Base-by-base conservation (phyloP, 805 yeast genomes). In the Metschnikowia proteae region DNA sequence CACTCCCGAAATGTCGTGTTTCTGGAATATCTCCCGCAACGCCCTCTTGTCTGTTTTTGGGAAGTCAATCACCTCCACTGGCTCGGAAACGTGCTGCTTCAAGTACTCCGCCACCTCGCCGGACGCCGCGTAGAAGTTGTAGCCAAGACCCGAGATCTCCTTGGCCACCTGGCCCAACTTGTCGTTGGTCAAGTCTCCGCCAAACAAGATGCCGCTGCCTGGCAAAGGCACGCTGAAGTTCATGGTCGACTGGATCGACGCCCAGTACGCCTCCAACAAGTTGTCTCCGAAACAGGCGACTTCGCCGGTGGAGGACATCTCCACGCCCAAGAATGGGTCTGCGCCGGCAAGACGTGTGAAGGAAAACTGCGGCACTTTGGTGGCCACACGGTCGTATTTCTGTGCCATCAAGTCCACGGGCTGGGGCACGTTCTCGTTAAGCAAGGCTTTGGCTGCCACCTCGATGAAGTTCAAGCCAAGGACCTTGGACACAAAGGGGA, bases 251-350 rank as follows among this genome's bases (percentile, higher is more conserved):
- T 94, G 97, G 61, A 92, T 82, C 11, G 98, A 85, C 39, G 97
- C 86, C 98, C 98, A 94, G 80, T 94, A 94, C 32, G 98, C 96
- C 71, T 94, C 98, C 48, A 79, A 61, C 54, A 86, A 68, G 68
- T 88, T 85, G 53, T 76, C 76, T 60, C 99, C 99, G 66, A 94
- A 94, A 66, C 97, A 88, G 29, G 99, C 99, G 66, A 94, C 87
- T 74, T 94, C 99, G 70, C 99, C 99, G 45, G 99, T 94, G 9
- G 98, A 91, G 5, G 98, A 85, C 99, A 94, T 94, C 75, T 94
- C 99, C 58, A 94, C 99, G 56, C 99, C 99, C 65, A 94, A 78
- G 79, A 88, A 91, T 55, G 99, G 99, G 70, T 94, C 99, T 44
- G 99, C 99, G 58, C 99, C 99, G 17, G 98, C 97, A 63, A 94